Conservation (phyloP, 768 basidiomycete genomes). For the Leucosporidium scottii region DNA sequence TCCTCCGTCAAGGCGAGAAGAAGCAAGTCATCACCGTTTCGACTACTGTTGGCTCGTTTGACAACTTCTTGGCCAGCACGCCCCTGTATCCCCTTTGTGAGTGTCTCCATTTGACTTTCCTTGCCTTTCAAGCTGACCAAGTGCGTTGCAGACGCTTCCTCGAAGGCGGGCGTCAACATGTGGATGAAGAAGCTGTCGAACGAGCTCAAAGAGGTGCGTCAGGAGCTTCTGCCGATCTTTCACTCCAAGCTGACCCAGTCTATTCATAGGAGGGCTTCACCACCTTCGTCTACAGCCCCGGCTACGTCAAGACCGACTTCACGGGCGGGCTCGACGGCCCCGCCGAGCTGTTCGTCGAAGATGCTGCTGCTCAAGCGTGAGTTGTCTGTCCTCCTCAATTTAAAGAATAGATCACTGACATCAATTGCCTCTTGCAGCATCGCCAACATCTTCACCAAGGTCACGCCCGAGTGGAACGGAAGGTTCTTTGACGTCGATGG, state of each 20-base stretch:
- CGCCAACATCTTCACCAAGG: conserved; percentile 23
- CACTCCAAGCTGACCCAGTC: too few species aligned
- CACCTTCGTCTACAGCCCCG: conserved; percentile 9
- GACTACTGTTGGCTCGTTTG: conserved; percentile 4
- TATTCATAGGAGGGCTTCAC: conserved; percentile 10
- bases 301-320: conserved; percentile 6
- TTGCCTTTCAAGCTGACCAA: background rate
- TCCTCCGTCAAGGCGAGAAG: conserved; percentile 34
- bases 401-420: too few species aligned
- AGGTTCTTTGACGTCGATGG: background rate
- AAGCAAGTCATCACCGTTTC: conserved; percentile 23
- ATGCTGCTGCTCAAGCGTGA: conserved; percentile 14
- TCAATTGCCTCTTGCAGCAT: too few species aligned
- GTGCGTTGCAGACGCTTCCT: conserved; percentile 17
- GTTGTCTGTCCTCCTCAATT: too few species aligned
- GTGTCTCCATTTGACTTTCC: background rate
- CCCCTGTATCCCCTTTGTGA: background rate
- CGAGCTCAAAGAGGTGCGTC: conserved; percentile 7
- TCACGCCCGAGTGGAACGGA: conserved; percentile 10
- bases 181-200: conserved; percentile 16
- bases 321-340: conserved; percentile 3
- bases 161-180: conserved; percentile 30
- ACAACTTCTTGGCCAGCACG: background rate
- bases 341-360: conserved; percentile 13
- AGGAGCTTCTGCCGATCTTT: too few species aligned